Percentiles rank a stretch among this genome's conserved stretches.
phyloP scores from a whole-genome alignment of 441 rosid species.

The Bruguiera hainesii region DNA sequence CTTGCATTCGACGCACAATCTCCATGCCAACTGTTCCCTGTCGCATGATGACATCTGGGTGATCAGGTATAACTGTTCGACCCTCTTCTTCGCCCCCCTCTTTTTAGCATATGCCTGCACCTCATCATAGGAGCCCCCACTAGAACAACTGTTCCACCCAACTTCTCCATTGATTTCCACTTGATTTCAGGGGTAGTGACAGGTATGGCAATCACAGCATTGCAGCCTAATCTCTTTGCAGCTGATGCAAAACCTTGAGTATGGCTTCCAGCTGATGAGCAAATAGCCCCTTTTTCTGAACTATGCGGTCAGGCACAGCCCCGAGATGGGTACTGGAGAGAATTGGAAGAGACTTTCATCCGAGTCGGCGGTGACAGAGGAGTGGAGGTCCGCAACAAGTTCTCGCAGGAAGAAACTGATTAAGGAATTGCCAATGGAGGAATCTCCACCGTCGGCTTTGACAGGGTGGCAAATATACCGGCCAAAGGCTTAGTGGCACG shows the following conservation, averaged over 20 bases:
- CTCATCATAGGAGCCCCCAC: slow-evolving; percentile 84
- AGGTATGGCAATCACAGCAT: slow-evolving; percentile 86
- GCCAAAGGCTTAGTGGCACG: slow-evolving; percentile 17
- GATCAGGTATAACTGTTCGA: slow-evolving; percentile 85
- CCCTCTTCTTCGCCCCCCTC: slow-evolving; percentile 56
- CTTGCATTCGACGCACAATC: slow-evolving; percentile 68
- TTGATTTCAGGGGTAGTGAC: slow-evolving; percentile 89
- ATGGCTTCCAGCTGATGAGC: slow-evolving; percentile 97
- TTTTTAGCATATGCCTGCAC: slow-evolving; percentile 84
- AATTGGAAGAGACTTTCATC: slow-evolving; percentile 47
- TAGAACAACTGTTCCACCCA: slow-evolving; percentile 79
- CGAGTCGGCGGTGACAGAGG: background rate
- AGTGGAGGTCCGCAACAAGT: background rate
- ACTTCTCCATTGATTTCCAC: slow-evolving; percentile 79
- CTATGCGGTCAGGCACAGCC: slow-evolving; percentile 58
- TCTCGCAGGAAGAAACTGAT: slow-evolving; percentile 24
- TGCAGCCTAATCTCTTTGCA: slow-evolving; percentile 66
- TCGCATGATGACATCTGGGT: slow-evolving; percentile 85
- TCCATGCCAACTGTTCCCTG: slow-evolving; percentile 99
- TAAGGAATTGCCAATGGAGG: slow-evolving; percentile 23
- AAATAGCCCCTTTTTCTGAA: slow-evolving; percentile 59
- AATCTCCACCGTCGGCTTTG: slow-evolving; percentile 36
- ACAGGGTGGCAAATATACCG: slow-evolving; percentile 32
- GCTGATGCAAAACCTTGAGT: slow-evolving; percentile 98
- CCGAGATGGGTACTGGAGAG: slow-evolving; percentile 77